These are phyloP conservation scores for Diplodia corticola DNA, from an alignment of 2,329 filamentous ascomycete species.

Conservation along the genomic window DNA sequence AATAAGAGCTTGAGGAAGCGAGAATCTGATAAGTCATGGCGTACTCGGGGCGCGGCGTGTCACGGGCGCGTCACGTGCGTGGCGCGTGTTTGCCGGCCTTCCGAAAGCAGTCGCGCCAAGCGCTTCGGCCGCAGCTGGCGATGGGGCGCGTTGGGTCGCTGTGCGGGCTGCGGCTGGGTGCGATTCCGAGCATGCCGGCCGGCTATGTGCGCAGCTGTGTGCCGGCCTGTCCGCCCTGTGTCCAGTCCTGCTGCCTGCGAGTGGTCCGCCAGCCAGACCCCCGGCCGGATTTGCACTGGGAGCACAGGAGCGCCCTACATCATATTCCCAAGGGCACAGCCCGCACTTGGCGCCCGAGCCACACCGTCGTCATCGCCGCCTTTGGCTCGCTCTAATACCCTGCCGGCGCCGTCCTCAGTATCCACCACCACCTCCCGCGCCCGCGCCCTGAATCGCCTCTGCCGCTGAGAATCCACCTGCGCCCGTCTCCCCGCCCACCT, in stretches of 20 bases:
- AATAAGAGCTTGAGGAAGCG: conserved; percentile 21
- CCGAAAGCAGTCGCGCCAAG: conserved; percentile 4
- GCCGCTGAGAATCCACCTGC: background rate
- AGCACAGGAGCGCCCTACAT: background rate
- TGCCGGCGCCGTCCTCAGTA: conserved; percentile 16
- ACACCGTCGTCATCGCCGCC: conserved; percentile 20
- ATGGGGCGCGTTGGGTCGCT: background rate
- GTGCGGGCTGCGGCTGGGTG: background rate
- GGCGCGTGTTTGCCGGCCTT: background rate
- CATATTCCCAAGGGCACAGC: conserved; percentile 5
- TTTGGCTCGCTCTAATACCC: conserved; percentile 15
- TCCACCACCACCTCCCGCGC: background rate
- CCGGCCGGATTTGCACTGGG: conserved; percentile 7
- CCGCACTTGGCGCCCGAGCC: conserved; percentile 10
- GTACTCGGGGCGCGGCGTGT: background rate
- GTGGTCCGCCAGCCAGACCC: background rate
- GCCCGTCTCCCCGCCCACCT: background rate
- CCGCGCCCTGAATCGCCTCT: background rate
- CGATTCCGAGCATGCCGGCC: background rate
- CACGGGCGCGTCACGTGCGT: background rate
- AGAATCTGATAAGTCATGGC: conserved; percentile 17
- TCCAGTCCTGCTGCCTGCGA: conserved; percentile 4
- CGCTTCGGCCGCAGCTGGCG: background rate
- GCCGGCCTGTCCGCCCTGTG: background rate
- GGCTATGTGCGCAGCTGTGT: background rate